Evolutionary conservation across 495 filamentous ascomycete genomes (phyloP).

Genomic region (Aspergillus coremiiformis): DNA sequence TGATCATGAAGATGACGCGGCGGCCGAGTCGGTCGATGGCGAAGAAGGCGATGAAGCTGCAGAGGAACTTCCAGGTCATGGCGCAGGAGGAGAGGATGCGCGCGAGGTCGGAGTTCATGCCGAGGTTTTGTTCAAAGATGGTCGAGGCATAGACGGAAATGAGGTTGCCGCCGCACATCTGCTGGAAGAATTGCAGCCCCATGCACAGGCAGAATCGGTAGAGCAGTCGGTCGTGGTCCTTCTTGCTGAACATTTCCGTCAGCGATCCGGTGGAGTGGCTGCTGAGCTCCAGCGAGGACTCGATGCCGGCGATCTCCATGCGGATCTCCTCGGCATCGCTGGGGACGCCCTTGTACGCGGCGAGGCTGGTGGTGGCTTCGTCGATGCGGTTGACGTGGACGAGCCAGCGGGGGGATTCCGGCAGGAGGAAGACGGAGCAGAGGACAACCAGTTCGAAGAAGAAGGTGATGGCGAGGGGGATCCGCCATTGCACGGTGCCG

Average conservation of each 20-base stretch:
- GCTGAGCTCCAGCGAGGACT: slow-evolving; percentile 29
- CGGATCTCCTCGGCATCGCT: slow-evolving; percentile 22
- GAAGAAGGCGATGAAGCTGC: slow-evolving; percentile 41
- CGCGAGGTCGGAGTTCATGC: slow-evolving; percentile 18
- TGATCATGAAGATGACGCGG: slow-evolving; percentile 46
- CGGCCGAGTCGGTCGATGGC: slow-evolving; percentile 48
- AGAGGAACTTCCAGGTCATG: slow-evolving; percentile 48
- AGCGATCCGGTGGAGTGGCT: slow-evolving; percentile 13
- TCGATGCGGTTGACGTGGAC: slow-evolving; percentile 26
- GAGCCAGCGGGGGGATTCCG: slow-evolving; percentile 45
- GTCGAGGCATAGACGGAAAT: slow-evolving; percentile 29
- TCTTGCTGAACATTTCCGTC: slow-evolving; percentile 16
- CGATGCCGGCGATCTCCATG: slow-evolving; percentile 34
- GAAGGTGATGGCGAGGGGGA: slow-evolving; percentile 41
- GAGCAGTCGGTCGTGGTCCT: slow-evolving; percentile 24
- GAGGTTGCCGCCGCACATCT: slow-evolving; percentile 35
- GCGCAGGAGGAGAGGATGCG: slow-evolving; percentile 27
- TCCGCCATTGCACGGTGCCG: slow-evolving; percentile 42
- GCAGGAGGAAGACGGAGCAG: slow-evolving; percentile 42
- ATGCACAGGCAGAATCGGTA: slow-evolving; percentile 32
- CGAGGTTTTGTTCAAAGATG: slow-evolving; percentile 30
- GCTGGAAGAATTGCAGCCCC: slow-evolving; percentile 37
- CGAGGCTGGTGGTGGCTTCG: slow-evolving; percentile 25
- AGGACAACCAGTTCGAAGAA: slow-evolving; percentile 37
- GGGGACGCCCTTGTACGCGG: slow-evolving; percentile 24